These are phyloP conservation scores for Periconia digitata DNA, from an alignment of 2,329 filamentous ascomycete species.

Conservation along the genomic window DNA sequence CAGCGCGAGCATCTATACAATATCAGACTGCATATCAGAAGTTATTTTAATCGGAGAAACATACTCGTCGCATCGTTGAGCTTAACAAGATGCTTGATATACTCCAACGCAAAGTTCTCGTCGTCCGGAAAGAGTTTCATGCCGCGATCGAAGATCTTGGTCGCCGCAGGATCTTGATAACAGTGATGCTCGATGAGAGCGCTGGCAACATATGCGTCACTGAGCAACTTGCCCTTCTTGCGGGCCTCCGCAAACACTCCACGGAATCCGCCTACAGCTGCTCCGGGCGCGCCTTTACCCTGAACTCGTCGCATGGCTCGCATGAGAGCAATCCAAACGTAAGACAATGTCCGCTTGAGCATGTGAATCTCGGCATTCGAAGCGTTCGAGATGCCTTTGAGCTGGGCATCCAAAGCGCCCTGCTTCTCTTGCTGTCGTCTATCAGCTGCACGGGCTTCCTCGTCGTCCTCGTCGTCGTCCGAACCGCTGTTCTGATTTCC, in stretches of 20 bases:
- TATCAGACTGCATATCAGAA: constrained; percentile 10
- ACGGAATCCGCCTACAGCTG: constrained; percentile 71
- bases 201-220: constrained; percentile 91
- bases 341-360: constrained; percentile 83
- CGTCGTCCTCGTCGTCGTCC: constrained; percentile 56
- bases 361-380: constrained; percentile 73
- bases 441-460: constrained; percentile 41
- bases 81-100: constrained; percentile 90
- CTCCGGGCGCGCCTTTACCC: constrained; percentile 67
- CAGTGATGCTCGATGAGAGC: constrained; percentile 93
- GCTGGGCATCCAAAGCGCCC: constrained; percentile 55
- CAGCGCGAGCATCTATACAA: constrained; percentile 78
- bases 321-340: constrained; percentile 93
- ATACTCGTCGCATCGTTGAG: constrained; percentile 92
- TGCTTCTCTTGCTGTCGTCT: constrained; percentile 48
- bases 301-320: constrained; percentile 92
- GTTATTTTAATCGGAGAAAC: constrained; percentile 41
- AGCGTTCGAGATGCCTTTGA: constrained; percentile 63
- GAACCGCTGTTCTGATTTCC: constrained; percentile 43
- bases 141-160: constrained; percentile 94
- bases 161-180: constrained; percentile 89
- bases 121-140: constrained; percentile 92
- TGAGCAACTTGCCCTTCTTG: constrained; percentile 82
- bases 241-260: constrained; percentile 89
- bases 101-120: constrained; percentile 90